Base-by-base conservation (phyloP, 805 yeast genomes). In the Candida awuae region DNA sequence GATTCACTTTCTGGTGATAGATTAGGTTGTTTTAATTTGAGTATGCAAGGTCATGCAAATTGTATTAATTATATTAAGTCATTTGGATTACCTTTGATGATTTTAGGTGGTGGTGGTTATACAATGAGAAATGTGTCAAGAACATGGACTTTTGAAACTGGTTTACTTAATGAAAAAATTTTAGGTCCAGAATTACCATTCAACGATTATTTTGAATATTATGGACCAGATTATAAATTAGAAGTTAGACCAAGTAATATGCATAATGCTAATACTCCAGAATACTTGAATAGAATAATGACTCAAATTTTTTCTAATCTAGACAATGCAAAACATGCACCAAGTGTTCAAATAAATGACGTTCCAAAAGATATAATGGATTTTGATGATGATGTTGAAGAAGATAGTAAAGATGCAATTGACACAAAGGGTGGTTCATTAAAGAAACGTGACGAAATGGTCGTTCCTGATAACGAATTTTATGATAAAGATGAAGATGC, bases 31-130 rank as follows among this genome's bases (percentile, higher is more conserved):
- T 94, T 94, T 67, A 92, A 94, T 58, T 72, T 92, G 46, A 85
- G 92, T 41, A 88, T 90, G 75, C 70, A 68, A 40, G 97, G 96
- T 0, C 99, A 94, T 59, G 97, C 97, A 29, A 94, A 90, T 61
- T 92, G 98, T 67, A 85, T 90, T 37, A 78, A 81, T 50, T 90
- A 76, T 62, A 86, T 88, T 37, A 84, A 83, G 58, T 72, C 84
- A 8, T 85, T 90, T 55, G 84, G 84, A 34, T 71, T 92, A 14
- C 97, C 98, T 8, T 65, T 85, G 72, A 74, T 92, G 80, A 94
- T 92, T 22, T 70, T 92, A 16, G 98, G 98, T 29, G 98, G 98
- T 35, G 98, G 98, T 51, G 98, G 98, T 16, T 92, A 92, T 64
- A 92, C 98, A 3, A 94, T 94, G 73, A 74, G 97, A 59, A 92